Evolutionary conservation across 306 rosid species (phyloP), one percentile per base, ranked within the genome.

Genomic region (Senna tora): DNA sequence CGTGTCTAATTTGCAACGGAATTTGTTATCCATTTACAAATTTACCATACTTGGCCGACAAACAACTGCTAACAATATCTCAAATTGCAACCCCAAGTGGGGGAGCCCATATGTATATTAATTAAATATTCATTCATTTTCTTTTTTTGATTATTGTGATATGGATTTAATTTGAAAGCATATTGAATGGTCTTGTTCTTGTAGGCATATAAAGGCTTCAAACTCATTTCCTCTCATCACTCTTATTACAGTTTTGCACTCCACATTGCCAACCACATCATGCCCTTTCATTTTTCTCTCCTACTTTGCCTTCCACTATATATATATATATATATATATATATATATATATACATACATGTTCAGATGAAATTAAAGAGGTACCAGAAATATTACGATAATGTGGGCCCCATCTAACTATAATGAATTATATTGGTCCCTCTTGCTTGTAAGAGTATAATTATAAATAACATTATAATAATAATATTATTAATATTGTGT

Each of bases 191-290:
- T 64, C 52, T 65, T 84, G 84, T 73, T 64, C 52, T 65, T 84
- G 84, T 73, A 76, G 86, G 86, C 81, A 83, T 79, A 60, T 60
- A 32, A 75, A 72, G 82, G 84, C 65, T 64, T 81, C 79, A 71
- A 80, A 79, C 73, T 81, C 69, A 79, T 88, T 39, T 38, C 76
- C 49, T 78, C 41, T 76, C 74, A 52, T 76, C 51, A 64, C 25
- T 34, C 55, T 62, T 77, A 65, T 32, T 49, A 69, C 73, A 75
- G 78, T 75, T 65, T 32, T 86, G 89, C 76, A 71, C 62, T 74
- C 89, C 84, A 71, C 30, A 68, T 68, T 81, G 83, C 80, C 88
- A 89, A 84, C 96, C 72, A 47, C 75, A 89, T 89, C 79, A 82
- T 88, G 45, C 46, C 68, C 73, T 63, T 79, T 61, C n/a, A n/a